phyloP scores from a whole-genome alignment of 2,329 filamentous ascomycete genomes.

The Exophiala lecanii-corni region DNA sequence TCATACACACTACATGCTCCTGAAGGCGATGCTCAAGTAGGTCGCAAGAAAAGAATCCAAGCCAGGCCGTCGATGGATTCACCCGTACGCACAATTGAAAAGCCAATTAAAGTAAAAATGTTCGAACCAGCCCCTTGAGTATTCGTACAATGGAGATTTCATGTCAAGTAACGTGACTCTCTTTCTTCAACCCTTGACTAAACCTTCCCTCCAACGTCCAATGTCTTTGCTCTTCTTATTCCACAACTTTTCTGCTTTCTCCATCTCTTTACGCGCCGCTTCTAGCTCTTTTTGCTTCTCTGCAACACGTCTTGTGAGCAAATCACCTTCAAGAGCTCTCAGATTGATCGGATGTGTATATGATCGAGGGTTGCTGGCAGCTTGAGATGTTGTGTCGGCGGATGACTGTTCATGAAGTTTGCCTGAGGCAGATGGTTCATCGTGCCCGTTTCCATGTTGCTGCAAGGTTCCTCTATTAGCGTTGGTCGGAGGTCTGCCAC shows the following conservation, averaged over 20 bases:
- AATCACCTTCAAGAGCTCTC: conserved; percentile 39
- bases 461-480: not conserved
- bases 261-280: conserved; percentile 64
- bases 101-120: no score
- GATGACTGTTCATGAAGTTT: not conserved
- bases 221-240: conserved; percentile 25
- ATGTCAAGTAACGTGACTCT: no score
- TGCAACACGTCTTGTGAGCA: conserved; percentile 36
- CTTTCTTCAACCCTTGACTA: conserved; percentile 12
- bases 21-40: no score
- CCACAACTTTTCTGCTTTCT: conserved; percentile 40
- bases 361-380: conserved; percentile 1
- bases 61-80: no score
- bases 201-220: conserved; percentile 21
- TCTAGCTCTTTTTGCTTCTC: conserved; percentile 62
- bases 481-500: not conserved
- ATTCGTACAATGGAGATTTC: no score
- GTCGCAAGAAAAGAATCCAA: no score
- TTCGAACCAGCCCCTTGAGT: no score
- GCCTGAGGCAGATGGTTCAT: not conserved
- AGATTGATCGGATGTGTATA: conserved; percentile 28
- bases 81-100: no score
- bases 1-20: no score
- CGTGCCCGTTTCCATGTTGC: not conserved
- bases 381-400: not conserved